These are phyloP conservation scores for Ophidiomyces ophidiicola DNA, from an alignment of 2,329 filamentous ascomycete genomes.

Conservation along the genomic window DNA sequence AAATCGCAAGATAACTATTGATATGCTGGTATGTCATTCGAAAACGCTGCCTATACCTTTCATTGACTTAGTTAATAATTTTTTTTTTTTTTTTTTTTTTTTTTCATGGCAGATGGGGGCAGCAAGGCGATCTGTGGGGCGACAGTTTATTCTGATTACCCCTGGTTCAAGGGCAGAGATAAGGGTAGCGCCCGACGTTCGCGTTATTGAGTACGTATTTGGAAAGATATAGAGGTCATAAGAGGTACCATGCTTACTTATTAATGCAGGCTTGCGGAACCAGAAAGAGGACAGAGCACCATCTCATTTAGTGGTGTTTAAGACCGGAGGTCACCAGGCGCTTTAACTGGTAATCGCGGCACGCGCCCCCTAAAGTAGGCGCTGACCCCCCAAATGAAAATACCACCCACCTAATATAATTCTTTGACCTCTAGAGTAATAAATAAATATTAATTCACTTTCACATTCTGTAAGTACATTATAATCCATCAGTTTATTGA, in stretches of 20 bases:
- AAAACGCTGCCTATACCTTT: not conserved
- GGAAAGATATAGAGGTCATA: not conserved
- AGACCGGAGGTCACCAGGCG: too few relatives aligned
- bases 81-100: too few relatives aligned
- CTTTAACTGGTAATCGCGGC: too few relatives aligned
- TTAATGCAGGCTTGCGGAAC: slow-evolving; percentile 29
- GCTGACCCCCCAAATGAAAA: too few relatives aligned
- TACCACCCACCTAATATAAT: too few relatives aligned
- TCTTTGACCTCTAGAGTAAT: too few relatives aligned
- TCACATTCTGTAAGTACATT: too few relatives aligned
- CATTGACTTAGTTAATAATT: not conserved
- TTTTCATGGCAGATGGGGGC: slow-evolving; percentile 75
- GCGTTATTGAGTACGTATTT: slow-evolving; percentile 32
- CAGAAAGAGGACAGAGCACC: slow-evolving; percentile 34
- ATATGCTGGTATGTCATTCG: slow-evolving; percentile 64
- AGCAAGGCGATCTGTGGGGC: slow-evolving; percentile 71
- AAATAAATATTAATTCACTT: too few relatives aligned
- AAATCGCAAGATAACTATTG: slow-evolving; percentile 83
- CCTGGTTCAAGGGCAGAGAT: slow-evolving; percentile 63
- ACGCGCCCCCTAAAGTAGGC: too few relatives aligned
- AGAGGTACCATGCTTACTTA: not conserved
- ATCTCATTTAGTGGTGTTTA: slow-evolving; percentile 29
- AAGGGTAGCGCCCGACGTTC: slow-evolving; percentile 33
- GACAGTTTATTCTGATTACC: slow-evolving; percentile 93
- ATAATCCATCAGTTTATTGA: too few relatives aligned